Conservation (phyloP, 1,139 yeast species). For the Kodamaea alishanica region DNA sequence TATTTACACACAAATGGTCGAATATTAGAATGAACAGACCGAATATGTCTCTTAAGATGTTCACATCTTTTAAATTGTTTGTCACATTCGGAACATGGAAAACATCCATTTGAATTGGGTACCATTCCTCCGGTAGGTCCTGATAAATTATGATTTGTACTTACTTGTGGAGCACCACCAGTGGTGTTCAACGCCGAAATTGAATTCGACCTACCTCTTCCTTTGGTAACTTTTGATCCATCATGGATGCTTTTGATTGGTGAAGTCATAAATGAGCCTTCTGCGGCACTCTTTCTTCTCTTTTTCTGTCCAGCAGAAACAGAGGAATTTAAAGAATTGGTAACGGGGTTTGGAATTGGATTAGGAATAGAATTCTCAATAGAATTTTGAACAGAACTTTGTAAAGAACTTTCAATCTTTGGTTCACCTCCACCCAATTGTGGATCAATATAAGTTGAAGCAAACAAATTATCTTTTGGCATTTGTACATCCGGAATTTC, state of each 20-base stretch:
- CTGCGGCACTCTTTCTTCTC: slow-evolving; percentile 12
- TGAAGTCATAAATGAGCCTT: slow-evolving; percentile 1
- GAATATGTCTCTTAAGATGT: slow-evolving; percentile 46
- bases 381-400: too few relatives aligned
- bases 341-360: too few relatives aligned
- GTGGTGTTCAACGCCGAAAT: slow-evolving; percentile 2
- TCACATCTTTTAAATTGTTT: slow-evolving; percentile 48
- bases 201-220: slow-evolving; percentile 8
- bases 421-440: too few relatives aligned
- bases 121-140: slow-evolving; percentile 3
- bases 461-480: too few relatives aligned
- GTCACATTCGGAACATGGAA: slow-evolving; percentile 45
- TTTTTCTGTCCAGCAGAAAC: slow-evolving; percentile 14
- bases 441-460: too few relatives aligned
- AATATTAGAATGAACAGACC: slow-evolving; percentile 48
- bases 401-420: too few relatives aligned
- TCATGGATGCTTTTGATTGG: neutral
- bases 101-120: slow-evolving; percentile 21
- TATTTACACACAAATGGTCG: slow-evolving; percentile 48
- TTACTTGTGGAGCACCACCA: slow-evolving; percentile 3
- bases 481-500: too few relatives aligned
- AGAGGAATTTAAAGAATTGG: neutral
- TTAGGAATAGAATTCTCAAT: too few relatives aligned
- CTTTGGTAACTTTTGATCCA: slow-evolving; percentile 5
- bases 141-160: neutral